A percentile compares a stretch with the other conserved stretches of the same genome.
These are phyloP conservation scores for Phlebiopsis gigantea DNA, from an alignment of 768 basidiomycete genomes.

Conservation along the genomic window DNA sequence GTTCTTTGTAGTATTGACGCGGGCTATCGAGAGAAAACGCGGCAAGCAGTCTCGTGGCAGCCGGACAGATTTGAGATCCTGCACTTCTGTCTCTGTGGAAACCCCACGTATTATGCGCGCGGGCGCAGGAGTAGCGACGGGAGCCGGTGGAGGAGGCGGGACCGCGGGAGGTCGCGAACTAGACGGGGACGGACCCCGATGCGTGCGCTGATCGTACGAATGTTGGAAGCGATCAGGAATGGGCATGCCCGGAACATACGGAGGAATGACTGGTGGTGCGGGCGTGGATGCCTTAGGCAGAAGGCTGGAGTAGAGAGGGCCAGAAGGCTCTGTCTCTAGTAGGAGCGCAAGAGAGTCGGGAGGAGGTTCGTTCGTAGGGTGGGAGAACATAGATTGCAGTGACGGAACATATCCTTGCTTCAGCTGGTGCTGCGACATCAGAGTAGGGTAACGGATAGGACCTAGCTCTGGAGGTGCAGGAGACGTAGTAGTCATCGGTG, in stretches of 20 bases:
- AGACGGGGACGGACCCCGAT: constrained; percentile 19
- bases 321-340: constrained; percentile 29
- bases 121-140: constrained; percentile 22
- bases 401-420: constrained; percentile 76
- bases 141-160: constrained; percentile 26
- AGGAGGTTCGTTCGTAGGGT: constrained; percentile 29
- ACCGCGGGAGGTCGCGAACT: constrained; percentile 21
- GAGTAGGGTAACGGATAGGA: constrained; percentile 54
- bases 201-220: constrained; percentile 15
- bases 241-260: constrained; percentile 15
- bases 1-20: constrained; percentile 71
- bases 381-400: constrained; percentile 66
- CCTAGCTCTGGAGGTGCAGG: constrained; percentile 49
- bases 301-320: constrained; percentile 21
- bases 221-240: constrained; percentile 12
- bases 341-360: constrained; percentile 39
- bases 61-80: constrained; percentile 54
- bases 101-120: constrained; percentile 22
- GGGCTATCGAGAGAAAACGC: constrained; percentile 72
- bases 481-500: constrained; percentile 68
- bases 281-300: constrained; percentile 32
- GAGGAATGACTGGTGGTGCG: constrained; percentile 16
- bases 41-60: constrained; percentile 72
- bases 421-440: constrained; percentile 78
- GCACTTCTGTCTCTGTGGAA: constrained; percentile 28